Conservation (phyloP, 139 green algal genomes). For the Coccomyxa sp. region DNA sequence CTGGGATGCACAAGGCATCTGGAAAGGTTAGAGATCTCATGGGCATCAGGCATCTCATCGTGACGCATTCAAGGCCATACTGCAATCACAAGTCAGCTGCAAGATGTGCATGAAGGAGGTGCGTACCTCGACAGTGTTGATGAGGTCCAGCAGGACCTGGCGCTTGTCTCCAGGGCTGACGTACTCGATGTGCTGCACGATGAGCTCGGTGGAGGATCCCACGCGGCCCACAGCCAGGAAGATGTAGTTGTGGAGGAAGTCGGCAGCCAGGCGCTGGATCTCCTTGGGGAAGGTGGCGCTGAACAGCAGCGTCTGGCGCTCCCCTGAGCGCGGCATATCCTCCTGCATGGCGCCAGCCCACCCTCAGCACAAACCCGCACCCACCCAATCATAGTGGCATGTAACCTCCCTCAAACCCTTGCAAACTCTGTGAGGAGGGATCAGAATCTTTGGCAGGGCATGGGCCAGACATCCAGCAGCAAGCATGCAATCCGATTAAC, state of each 20-base stretch:
- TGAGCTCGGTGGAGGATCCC: slow-evolving; percentile 94
- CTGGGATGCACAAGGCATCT: too few species aligned
- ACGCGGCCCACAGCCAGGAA: slow-evolving; percentile 94
- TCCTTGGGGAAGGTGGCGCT: slow-evolving; percentile 95
- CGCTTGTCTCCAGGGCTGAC: slow-evolving; percentile 81
- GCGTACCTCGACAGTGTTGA: slow-evolving; percentile 75
- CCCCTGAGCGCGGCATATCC: slow-evolving; percentile 83
- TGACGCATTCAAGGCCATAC: not conserved
- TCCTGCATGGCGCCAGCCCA: too few species aligned
- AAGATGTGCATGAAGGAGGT: not conserved
- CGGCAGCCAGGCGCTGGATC: slow-evolving; percentile 83
- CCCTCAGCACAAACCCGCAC: too few species aligned
- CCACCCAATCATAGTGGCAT: too few species aligned
- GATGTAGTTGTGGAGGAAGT: slow-evolving; percentile 97
- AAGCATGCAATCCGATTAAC: too few species aligned
- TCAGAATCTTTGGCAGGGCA: too few species aligned
- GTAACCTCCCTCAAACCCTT: too few species aligned
- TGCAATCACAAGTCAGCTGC: not conserved
- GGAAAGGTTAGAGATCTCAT: not conserved
- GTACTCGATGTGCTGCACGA: slow-evolving; percentile 90
- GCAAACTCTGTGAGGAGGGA: too few species aligned
- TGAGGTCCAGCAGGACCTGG: slow-evolving; percentile 90
- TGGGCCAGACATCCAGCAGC: too few species aligned
- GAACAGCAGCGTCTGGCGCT: slow-evolving; percentile 96
- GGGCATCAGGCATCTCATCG: not conserved